Conservation (phyloP, 2,329 filamentous ascomycete genomes). For the Fusarium piperis region DNA sequence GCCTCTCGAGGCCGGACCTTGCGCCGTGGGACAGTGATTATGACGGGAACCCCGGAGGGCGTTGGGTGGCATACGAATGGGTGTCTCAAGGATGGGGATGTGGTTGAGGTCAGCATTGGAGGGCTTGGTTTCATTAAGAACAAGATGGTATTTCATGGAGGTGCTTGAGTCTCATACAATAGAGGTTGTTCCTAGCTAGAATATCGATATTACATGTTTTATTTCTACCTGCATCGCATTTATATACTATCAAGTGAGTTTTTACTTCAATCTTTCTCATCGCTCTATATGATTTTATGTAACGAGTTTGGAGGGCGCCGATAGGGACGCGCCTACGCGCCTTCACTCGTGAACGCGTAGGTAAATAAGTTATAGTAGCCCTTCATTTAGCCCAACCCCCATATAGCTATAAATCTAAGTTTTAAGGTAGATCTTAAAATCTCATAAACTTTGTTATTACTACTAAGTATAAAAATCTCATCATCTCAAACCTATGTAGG, state of each 20-base stretch:
- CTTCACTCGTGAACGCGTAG: no score
- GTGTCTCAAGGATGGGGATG: slow-evolving; percentile 1
- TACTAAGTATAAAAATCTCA: no score
- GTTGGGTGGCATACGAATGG: slow-evolving; percentile 4
- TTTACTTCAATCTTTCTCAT: no score
- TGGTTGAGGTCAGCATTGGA: slow-evolving; percentile 1
- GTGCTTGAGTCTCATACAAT: not conserved
- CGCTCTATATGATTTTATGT: no score
- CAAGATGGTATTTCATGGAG: slow-evolving; percentile 6
- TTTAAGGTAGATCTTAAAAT: no score
- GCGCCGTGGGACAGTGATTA: slow-evolving; percentile 12
- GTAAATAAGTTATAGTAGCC: no score
- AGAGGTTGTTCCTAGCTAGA: not conserved
- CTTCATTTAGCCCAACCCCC: no score
- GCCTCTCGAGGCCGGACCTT: slow-evolving; percentile 3
- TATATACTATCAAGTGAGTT: not conserved
- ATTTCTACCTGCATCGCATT: not conserved
- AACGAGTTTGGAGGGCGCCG: no score
- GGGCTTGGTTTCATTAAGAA: slow-evolving; percentile 5
- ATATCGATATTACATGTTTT: not conserved
- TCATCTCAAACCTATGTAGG: no score
- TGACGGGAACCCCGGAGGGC: slow-evolving; percentile 5
- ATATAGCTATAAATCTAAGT: no score
- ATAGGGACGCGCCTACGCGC: no score
- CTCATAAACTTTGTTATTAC: no score